phyloP scores from a whole-genome alignment of 305 asterid genomes.

The Nicotiana rustica region DNA sequence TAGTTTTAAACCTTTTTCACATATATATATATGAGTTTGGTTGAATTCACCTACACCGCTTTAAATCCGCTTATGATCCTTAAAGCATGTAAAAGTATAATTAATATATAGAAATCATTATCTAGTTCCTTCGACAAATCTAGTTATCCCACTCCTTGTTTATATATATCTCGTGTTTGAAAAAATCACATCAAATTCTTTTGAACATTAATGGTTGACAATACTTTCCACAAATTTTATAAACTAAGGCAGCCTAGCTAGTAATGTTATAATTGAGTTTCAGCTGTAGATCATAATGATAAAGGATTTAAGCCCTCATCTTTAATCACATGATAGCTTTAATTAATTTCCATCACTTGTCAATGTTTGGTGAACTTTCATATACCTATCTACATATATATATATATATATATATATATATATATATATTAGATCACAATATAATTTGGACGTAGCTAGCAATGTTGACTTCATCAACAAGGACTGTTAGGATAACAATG shows the following conservation, averaged over 20 bases:
- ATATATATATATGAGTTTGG: not conserved
- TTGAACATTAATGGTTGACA: not conserved
- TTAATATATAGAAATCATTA: not conserved
- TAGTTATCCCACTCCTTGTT: not conserved
- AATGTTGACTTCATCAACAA: constrained; percentile 17
- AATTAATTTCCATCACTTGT: constrained; percentile 22
- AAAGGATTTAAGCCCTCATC: not conserved
- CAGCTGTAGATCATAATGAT: constrained; percentile 17
- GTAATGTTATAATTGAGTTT: constrained; percentile 12
- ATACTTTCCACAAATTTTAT: not conserved
- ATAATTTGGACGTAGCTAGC: not conserved
- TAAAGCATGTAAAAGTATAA: not conserved
- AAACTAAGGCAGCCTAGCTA: constrained; percentile 3
- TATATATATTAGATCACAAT: not conserved
- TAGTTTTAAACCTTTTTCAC: too few species aligned
- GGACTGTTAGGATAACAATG: not conserved
- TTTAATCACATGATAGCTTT: constrained; percentile 20
- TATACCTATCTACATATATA: not conserved
- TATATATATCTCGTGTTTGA: not conserved
- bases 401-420: too few species aligned
- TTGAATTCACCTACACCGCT: too few species aligned
- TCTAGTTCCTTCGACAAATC: not conserved
- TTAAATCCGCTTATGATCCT: not conserved
- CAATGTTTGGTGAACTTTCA: constrained; percentile 32
- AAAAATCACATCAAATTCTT: not conserved